Evolutionary conservation across 495 filamentous ascomycete species (phyloP).

Genomic region (Lasiosphaeriaceae sp.): DNA sequence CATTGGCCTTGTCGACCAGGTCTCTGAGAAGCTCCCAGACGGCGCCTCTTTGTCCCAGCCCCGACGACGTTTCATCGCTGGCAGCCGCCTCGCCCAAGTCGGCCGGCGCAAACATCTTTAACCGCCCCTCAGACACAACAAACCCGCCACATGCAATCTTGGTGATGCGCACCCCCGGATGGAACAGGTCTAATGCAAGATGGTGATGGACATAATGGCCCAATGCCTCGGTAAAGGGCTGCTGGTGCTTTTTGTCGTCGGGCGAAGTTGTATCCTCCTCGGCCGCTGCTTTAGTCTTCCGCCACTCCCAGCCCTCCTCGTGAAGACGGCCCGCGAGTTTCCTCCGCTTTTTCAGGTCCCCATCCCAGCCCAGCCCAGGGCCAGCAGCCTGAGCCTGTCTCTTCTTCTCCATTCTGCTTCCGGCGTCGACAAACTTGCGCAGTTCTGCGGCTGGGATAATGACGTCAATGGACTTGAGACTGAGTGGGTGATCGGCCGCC

Average conservation of each 20-base stretch:
- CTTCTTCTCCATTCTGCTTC: constrained; percentile 1
- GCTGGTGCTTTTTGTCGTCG: constrained; percentile 3
- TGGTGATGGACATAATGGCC: constrained; percentile 37
- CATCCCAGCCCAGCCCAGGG: constrained; percentile 17
- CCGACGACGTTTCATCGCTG: neutral
- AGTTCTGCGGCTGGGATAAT: constrained; percentile 36
- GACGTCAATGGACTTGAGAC: constrained; percentile 40
- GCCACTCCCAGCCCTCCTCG: constrained; percentile 48
- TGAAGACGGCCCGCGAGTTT: constrained; percentile 33
- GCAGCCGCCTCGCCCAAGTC: neutral
- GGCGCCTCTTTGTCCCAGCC: neutral
- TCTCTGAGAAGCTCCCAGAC: constrained; percentile 14
- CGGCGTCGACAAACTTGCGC: constrained; percentile 16
- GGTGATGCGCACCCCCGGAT: constrained; percentile 38
- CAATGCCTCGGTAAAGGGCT: constrained; percentile 43
- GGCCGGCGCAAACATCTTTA: constrained; percentile 38
- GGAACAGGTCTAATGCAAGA: constrained; percentile 40
- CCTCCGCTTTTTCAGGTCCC: constrained; percentile 27
- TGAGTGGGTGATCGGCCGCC: constrained; percentile 14
- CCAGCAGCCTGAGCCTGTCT: constrained; percentile 6
- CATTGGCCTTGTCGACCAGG: constrained; percentile 17
- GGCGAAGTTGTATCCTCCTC: neutral
- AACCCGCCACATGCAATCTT: constrained; percentile 45
- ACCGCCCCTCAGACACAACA: constrained; percentile 36
- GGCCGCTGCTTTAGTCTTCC: constrained; percentile 1